Evolutionary conservation across 768 basidiomycete species (phyloP).

Genomic region (Pulveroboletus sp.): DNA sequence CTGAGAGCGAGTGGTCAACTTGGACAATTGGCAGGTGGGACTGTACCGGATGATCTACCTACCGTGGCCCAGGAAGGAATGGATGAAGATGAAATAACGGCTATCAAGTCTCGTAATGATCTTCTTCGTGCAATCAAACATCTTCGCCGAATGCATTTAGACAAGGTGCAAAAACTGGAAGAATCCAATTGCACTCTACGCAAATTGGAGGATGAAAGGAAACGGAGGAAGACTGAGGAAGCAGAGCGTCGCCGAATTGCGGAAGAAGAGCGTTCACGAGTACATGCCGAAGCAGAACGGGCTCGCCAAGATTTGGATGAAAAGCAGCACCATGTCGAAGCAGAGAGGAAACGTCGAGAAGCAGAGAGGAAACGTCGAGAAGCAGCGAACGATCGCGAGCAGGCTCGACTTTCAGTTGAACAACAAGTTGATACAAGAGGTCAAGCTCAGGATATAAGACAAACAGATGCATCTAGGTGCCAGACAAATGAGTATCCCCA

Average conservation of each 20-base stretch:
- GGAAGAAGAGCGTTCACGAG: constrained; percentile 16
- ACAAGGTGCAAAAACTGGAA: constrained; percentile 16
- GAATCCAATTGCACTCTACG: constrained; percentile 15
- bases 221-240: constrained; percentile 14
- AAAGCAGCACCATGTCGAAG: constrained; percentile 1
- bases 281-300: constrained; percentile 9
- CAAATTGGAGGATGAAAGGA: constrained; percentile 23
- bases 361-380: constrained; percentile 6
- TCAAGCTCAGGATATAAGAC: constrained; percentile 1
- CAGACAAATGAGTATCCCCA: constrained; percentile 1
- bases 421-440: constrained; percentile 8
- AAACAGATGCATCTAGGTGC: background rate
- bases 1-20: constrained; percentile 4
- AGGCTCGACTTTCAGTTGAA: constrained; percentile 8
- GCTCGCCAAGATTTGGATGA: constrained; percentile 3
- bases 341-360: constrained; percentile 9
- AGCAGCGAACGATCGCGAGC: background rate
- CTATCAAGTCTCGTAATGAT: constrained; percentile 5
- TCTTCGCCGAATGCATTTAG: constrained; percentile 15
- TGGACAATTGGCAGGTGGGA: background rate
- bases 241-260: constrained; percentile 10
- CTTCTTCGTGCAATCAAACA: constrained; percentile 12
- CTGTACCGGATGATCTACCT: constrained; percentile 9
- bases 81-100: constrained; percentile 14
- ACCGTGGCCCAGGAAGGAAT: constrained; percentile 20